Percentiles rank a stretch among this genome's conserved stretches.
Conservation (phyloP, 2,329 filamentous ascomycete genomes). For the Penicillium sp. region DNA sequence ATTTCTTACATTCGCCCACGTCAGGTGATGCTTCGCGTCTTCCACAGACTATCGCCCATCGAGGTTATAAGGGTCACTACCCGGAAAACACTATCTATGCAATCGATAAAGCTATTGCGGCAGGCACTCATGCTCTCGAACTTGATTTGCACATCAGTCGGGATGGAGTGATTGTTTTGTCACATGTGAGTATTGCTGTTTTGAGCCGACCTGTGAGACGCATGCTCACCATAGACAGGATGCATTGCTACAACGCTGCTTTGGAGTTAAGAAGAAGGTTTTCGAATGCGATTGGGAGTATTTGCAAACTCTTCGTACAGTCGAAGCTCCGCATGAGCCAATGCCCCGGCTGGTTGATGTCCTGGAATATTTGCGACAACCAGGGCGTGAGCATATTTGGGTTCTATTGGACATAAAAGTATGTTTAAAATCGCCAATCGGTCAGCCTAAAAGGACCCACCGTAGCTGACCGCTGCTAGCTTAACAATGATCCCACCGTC, state of each 20-base stretch:
- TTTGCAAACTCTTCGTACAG: constrained; percentile 66
- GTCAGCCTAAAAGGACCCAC: not conserved
- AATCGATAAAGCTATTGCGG: constrained; percentile 71
- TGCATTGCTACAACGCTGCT: constrained; percentile 74
- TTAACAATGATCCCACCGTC: constrained; percentile 54
- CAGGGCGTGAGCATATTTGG: constrained; percentile 70
- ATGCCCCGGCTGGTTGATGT: constrained; percentile 77
- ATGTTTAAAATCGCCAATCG: not conserved
- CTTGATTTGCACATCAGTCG: constrained; percentile 82
- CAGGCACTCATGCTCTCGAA: constrained; percentile 79
- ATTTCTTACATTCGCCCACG: constrained; percentile 12
- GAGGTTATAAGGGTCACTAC: constrained; percentile 63
- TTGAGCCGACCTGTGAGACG: not conserved
- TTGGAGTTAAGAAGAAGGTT: constrained; percentile 70
- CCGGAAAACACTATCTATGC: constrained; percentile 86
- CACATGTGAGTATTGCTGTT: constrained; percentile 60
- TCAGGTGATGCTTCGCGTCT: constrained; percentile 2
- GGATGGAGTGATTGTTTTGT: constrained; percentile 82
- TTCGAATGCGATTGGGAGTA: constrained; percentile 76
- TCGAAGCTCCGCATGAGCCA: constrained; percentile 64
- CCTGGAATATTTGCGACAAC: constrained; percentile 67
- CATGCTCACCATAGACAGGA: constrained; percentile 56
- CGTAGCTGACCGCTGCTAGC: not conserved
- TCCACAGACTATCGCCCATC: constrained; percentile 44
- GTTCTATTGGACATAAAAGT: constrained; percentile 87